phyloP scores from a whole-genome alignment of 768 basidiomycete genomes.

The Saitozyma podzolica region DNA sequence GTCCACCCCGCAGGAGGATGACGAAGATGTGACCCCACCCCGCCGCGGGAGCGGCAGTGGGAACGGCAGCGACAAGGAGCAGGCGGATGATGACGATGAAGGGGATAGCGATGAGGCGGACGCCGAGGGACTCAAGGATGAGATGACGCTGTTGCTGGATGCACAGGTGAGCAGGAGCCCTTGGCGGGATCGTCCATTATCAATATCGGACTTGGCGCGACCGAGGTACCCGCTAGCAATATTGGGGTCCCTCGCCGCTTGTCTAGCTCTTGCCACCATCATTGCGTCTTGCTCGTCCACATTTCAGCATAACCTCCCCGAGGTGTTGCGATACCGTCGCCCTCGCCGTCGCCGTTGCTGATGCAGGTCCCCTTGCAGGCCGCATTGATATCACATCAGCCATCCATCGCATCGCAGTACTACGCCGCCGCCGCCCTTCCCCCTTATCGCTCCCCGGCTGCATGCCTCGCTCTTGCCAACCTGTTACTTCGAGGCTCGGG shows the following conservation, averaged over 20 bases:
- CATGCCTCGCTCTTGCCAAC: constrained; percentile 41
- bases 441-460: constrained; percentile 33
- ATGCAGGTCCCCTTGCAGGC: constrained; percentile 14
- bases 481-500: constrained; percentile 34
- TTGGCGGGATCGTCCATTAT: not conserved
- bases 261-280: too few species aligned
- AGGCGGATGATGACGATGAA: constrained; percentile 14
- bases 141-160: not conserved
- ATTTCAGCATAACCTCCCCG: not conserved
- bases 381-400: constrained; percentile 41
- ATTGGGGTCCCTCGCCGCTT: not conserved
- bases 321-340: not conserved
- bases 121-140: not conserved
- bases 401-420: constrained; percentile 26
- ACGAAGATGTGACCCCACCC: not conserved
- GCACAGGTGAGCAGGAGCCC: not conserved
- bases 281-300: not conserved
- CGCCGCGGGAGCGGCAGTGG: not conserved
- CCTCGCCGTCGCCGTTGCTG: too few species aligned
- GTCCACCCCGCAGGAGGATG: not conserved
- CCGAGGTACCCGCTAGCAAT: not conserved
- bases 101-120: constrained; percentile 17
- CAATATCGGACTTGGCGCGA: not conserved
- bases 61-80: constrained; percentile 2
- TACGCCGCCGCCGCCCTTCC: constrained; percentile 40